Evolutionary conservation across 1,284 basidiomycete genomes (phyloP).

Genomic region (Fomitiporia mediterranea): DNA sequence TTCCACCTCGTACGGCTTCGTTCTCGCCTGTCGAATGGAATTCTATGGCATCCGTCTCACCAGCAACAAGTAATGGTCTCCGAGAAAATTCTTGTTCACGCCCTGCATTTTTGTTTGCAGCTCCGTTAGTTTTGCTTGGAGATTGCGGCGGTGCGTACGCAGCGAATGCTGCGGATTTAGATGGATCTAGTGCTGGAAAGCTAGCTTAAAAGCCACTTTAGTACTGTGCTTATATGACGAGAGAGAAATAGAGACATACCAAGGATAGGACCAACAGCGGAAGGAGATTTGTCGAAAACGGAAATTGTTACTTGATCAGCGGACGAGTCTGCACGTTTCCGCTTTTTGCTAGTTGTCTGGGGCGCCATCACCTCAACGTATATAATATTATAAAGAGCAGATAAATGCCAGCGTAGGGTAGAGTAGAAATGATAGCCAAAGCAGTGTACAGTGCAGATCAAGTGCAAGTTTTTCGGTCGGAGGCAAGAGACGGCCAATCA

Average conservation of each 20-base stretch:
- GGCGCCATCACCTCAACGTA: not conserved
- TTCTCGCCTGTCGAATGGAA: conserved; percentile 47
- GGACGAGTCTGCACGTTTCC: conserved; percentile 43
- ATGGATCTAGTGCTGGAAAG: conserved; percentile 67
- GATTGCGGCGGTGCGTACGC: conserved; percentile 41
- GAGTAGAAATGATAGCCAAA: not conserved
- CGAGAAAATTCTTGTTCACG: conserved; percentile 39
- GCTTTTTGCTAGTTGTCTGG: conserved; percentile 43
- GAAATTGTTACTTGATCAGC: conserved; percentile 40
- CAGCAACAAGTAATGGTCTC: conserved; percentile 56
- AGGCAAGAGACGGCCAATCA: not conserved
- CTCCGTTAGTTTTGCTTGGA: not conserved
- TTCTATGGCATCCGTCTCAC: conserved; percentile 65
- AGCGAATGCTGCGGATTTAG: conserved; percentile 58
- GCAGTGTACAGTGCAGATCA: not conserved
- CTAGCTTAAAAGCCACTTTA: conserved; percentile 45
- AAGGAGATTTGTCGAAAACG: conserved; percentile 40
- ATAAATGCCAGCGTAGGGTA: not conserved
- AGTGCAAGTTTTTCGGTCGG: too few relatives aligned
- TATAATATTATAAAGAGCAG: too few relatives aligned
- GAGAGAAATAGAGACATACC: conserved; percentile 43
- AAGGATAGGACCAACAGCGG: conserved; percentile 63
- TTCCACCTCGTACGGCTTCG: conserved; percentile 48
- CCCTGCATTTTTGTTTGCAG: too few relatives aligned
- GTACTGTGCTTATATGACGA: not conserved